Percentiles rank a stretch among this genome's conserved stretches.
Evolutionary conservation across 768 basidiomycete species (phyloP).

Genomic region (Suillus brevipes): DNA sequence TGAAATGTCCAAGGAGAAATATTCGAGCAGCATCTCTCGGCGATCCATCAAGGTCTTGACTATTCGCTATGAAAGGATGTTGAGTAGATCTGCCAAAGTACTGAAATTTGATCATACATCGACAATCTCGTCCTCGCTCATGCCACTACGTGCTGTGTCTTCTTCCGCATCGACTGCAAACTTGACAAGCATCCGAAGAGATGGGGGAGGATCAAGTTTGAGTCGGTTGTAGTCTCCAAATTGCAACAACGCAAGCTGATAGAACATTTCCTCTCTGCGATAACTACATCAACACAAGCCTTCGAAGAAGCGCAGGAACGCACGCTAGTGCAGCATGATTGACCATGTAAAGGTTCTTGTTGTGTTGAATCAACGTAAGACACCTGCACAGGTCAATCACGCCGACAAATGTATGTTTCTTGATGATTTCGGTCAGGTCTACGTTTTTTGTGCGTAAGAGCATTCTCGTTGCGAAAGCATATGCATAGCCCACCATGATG

Average conservation of each 20-base stretch:
- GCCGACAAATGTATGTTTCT: slow-evolving; percentile 90
- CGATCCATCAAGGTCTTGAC: slow-evolving; percentile 55
- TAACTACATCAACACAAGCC: neutral
- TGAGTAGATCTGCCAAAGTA: neutral
- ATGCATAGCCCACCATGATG: slow-evolving; percentile 60
- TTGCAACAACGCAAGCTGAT: slow-evolving; percentile 89
- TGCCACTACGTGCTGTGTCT: slow-evolving; percentile 45
- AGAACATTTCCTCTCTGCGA: slow-evolving; percentile 87
- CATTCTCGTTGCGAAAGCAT: neutral
- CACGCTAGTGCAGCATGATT: slow-evolving; percentile 85
- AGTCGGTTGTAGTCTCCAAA: slow-evolving; percentile 81
- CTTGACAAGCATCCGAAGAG: slow-evolving; percentile 65
- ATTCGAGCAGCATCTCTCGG: slow-evolving; percentile 87
- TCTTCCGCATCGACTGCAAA: slow-evolving; percentile 78
- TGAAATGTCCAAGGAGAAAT: slow-evolving; percentile 80
- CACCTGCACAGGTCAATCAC: slow-evolving; percentile 76
- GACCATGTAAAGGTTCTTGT: slow-evolving; percentile 86
- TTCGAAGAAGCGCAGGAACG: slow-evolving; percentile 30
- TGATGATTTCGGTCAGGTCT: slow-evolving; percentile 84
- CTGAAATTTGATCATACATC: slow-evolving; percentile 49
- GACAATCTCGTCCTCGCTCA: slow-evolving; percentile 64
- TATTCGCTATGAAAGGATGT: slow-evolving; percentile 51
- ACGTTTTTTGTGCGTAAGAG: slow-evolving; percentile 3
- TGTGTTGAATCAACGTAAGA: slow-evolving; percentile 82
- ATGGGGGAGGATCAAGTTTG: slow-evolving; percentile 81